Conservation (phyloP, 805 yeast species). For the Saccharomycopsis amapae region DNA sequence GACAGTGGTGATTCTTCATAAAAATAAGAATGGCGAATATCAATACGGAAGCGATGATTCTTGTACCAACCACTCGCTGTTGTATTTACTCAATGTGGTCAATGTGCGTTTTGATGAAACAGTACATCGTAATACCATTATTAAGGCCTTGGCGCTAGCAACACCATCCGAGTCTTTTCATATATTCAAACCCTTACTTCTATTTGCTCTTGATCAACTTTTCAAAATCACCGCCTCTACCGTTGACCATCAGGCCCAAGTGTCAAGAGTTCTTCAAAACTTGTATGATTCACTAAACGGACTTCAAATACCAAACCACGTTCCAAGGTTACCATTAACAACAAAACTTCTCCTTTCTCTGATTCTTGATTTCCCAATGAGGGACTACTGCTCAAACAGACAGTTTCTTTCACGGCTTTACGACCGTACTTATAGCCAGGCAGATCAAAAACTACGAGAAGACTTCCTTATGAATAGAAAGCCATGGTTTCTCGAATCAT, state of each 20-base stretch:
- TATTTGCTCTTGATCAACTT: slow-evolving; percentile 43
- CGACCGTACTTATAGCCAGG: background rate
- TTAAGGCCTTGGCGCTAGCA: slow-evolving; percentile 43
- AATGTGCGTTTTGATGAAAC: slow-evolving; percentile 35
- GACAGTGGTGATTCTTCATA: slow-evolving; percentile 42
- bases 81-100: slow-evolving; percentile 45
- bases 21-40: background rate
- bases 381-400: slow-evolving; percentile 8
- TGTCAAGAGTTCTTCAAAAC: slow-evolving; percentile 3
- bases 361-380: slow-evolving; percentile 18
- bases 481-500: too few species aligned
- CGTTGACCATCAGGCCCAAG: background rate
- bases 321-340: slow-evolving; percentile 12
- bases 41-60: slow-evolving; percentile 27
- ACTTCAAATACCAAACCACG: background rate
- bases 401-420: background rate
- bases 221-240: slow-evolving; percentile 24
- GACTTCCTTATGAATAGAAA: too few species aligned
- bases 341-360: slow-evolving; percentile 14
- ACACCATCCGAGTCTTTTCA: slow-evolving; percentile 42
- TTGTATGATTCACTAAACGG: slow-evolving; percentile 11
- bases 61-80: too few species aligned
- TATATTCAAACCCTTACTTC: slow-evolving; percentile 45
- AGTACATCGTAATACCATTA: slow-evolving; percentile 44
- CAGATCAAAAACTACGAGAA: slow-evolving; percentile 21